phyloP scores from a whole-genome alignment of 805 yeast genomes.

The Wickerhamomyces queroliae region DNA sequence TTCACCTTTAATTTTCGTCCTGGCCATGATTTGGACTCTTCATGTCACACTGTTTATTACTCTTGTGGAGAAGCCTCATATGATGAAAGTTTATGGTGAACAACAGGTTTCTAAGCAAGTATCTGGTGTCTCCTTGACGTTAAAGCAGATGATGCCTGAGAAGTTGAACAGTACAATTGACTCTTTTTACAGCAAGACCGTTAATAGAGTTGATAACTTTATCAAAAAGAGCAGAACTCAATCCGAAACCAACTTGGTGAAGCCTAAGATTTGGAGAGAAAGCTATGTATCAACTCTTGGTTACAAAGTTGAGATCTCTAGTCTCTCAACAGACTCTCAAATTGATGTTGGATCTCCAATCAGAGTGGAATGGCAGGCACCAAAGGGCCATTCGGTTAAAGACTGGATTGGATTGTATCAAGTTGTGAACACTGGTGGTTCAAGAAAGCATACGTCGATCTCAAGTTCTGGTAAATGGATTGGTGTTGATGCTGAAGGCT shows the following conservation, averaged over 20 bases:
- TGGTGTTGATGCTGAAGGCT: slow-evolving; percentile 33
- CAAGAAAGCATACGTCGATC: slow-evolving; percentile 49
- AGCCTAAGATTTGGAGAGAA: no score
- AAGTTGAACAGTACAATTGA: slow-evolving; percentile 35
- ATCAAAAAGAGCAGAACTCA: slow-evolving; percentile 19
- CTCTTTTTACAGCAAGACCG: slow-evolving; percentile 36
- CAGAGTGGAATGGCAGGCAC: slow-evolving; percentile 47
- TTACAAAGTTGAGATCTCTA: slow-evolving; percentile 23
- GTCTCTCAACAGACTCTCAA: slow-evolving; percentile 14
- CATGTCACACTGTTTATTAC: slow-evolving; percentile 63
- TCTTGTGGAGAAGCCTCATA: slow-evolving; percentile 72
- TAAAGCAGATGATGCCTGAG: slow-evolving; percentile 31
- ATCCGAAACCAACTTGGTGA: slow-evolving; percentile 10
- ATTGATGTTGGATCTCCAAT: slow-evolving; percentile 47
- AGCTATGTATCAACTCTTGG: slow-evolving; percentile 22
- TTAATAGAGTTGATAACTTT: slow-evolving; percentile 27
- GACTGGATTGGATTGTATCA: slow-evolving; percentile 81
- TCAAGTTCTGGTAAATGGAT: slow-evolving; percentile 66
- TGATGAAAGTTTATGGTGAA: slow-evolving; percentile 71
- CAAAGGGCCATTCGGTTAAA: slow-evolving; percentile 37
- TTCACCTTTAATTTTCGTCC: slow-evolving; percentile 37
- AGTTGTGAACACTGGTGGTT: slow-evolving; percentile 50
- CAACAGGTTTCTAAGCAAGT: slow-evolving; percentile 50
- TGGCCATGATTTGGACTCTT: slow-evolving; percentile 61
- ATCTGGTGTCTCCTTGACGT: slow-evolving; percentile 32